Conservation (phyloP, 139 green algal species). For the Picochlorum sp. region DNA sequence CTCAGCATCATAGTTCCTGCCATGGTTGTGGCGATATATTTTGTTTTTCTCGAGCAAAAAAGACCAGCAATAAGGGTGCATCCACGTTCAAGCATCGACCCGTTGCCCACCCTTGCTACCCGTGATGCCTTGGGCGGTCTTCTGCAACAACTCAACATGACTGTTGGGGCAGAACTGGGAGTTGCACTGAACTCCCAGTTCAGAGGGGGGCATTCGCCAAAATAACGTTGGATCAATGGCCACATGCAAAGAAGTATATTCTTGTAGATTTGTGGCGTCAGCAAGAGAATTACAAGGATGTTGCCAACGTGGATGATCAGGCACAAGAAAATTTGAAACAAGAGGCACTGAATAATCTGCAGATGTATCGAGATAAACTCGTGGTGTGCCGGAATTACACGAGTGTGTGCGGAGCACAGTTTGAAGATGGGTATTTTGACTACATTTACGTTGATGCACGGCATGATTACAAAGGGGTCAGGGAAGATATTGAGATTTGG, state of each 20-base stretch:
- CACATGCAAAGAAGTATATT: background rate
- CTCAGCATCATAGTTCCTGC: no score
- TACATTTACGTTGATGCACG: conserved; percentile 43
- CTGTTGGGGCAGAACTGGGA: background rate
- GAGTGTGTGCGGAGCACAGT: conserved; percentile 5
- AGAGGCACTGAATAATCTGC: background rate
- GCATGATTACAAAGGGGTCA: conserved; percentile 34
- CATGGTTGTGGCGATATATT: no score
- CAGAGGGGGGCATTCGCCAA: conserved; percentile 2
- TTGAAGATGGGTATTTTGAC: conserved; percentile 32
- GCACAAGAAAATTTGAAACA: conserved; percentile 6
- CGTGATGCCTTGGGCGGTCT: background rate
- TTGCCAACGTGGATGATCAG: conserved; percentile 7
- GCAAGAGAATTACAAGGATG: conserved; percentile 20
- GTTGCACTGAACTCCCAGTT: no score
- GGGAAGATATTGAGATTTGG: conserved; percentile 28
- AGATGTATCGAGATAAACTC: conserved; percentile 7
- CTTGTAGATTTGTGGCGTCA: conserved; percentile 17
- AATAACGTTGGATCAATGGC: conserved; percentile 3
- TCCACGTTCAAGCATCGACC: background rate
- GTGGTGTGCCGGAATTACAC: conserved; percentile 25
- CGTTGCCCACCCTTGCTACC: background rate
- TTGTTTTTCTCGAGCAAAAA: no score
- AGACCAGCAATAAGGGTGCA: no score
- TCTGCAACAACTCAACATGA: background rate